Evolutionary conservation across 805 yeast species (phyloP), one percentile per base, ranked within the genome.

Genomic region (Phaffomyces opuntiae): DNA sequence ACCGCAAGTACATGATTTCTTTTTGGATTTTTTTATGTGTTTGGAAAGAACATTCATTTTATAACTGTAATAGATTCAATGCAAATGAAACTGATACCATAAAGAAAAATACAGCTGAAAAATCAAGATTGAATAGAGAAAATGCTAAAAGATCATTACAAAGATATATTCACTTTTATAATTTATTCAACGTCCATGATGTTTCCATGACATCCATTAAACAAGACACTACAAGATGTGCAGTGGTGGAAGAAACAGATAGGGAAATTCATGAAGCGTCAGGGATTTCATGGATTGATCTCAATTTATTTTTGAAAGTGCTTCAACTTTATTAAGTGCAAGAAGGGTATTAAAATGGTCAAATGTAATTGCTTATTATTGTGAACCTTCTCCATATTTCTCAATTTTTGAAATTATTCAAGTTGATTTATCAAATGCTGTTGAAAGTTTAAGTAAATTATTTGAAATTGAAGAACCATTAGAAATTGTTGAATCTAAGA

Each of bases 311-410:
- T 75, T 82, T 9, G 91, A 86, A 44, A 80, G 91, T 36, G 80
- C 86, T 36, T 72, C 74, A 40, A 74, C 76, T 2, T 65, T 91
- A 46, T 69, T 81, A 29, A 74, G 73, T 47, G 86, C 95, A 8
- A 71, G 98, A 48, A 78, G 80, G 38, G 78, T 87, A 1, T 69
- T 93, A 43, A 86, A 88, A 68, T 93, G 98, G 97, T 80, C 96
- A 0, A 90, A 87, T 64, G 89, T 87, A 3, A 76, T 88, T 54
- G 81, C 87, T 12, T 91, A 67, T 57, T 87, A 81, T 60, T 68
- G 88, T 32, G 73, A 70, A 36, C 62, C 67, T 7, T 72, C 75
- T 43, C 72, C 80, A 47, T 74, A 74, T 46, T 75, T 82, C 9
- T 69, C 73, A 34, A 74, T 87, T 7, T 78, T 88, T 54, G 95